Percentiles rank a stretch among this genome's conserved stretches.
phyloP scores from a whole-genome alignment of 208 protist species.

The Leishmania amazonensis region DNA sequence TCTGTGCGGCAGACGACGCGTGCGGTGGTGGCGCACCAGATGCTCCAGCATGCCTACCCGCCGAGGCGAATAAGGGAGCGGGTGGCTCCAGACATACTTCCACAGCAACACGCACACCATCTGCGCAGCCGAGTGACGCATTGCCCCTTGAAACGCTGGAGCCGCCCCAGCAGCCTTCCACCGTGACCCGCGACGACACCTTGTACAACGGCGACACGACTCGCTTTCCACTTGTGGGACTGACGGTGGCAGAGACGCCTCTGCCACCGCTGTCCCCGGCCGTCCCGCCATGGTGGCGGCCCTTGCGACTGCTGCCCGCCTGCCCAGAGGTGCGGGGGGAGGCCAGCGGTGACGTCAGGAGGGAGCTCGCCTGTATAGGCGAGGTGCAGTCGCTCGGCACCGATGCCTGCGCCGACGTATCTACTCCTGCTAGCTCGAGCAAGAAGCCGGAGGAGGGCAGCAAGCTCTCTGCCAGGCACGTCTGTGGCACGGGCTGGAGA shows the following conservation, averaged over 20 bases:
- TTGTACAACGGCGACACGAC: conserved; percentile 23
- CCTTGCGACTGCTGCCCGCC: conserved; percentile 2
- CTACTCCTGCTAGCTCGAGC: conserved; percentile 18
- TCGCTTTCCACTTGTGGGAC: conserved; percentile 10
- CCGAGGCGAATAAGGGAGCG: neutral
- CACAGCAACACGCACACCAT: conserved; percentile 5
- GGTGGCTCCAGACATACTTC: conserved; percentile 4
- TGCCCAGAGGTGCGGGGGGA: neutral
- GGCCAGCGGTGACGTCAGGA: neutral
- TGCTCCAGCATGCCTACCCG: conserved; percentile 1
- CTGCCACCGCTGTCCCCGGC: conserved; percentile 8
- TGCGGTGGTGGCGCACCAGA: neutral
- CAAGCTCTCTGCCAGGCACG: conserved; percentile 29
- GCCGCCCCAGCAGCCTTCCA: conserved; percentile 28
- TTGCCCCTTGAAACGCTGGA: neutral
- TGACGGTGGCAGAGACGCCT: neutral
- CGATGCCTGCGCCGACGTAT: neutral
- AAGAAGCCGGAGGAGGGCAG: conserved; percentile 23
- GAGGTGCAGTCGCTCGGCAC: neutral
- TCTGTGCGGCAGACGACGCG: neutral
- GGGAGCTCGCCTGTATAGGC: neutral
- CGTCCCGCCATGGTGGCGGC: neutral
- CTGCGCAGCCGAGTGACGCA: conserved; percentile 1
- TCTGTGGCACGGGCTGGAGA: conserved; percentile 32
- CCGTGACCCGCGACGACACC: conserved; percentile 25